Evolutionary conservation across 139 green algal genomes (phyloP), one percentile per base, ranked within the genome.

Genomic region (Deuterostichococcus epilithicus): DNA sequence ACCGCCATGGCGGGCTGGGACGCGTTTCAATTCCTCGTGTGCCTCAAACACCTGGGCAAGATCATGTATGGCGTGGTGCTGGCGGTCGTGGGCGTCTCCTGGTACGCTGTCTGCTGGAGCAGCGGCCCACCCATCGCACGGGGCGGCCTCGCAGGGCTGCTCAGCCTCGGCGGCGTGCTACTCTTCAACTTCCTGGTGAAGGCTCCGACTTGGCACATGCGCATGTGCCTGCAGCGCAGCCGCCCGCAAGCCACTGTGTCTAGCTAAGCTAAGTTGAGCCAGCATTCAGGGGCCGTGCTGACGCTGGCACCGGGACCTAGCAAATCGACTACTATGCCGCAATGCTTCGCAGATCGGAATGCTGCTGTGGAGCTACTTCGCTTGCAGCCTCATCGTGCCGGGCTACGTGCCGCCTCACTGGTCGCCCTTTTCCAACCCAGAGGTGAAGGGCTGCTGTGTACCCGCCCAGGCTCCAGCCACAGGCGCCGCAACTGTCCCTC

Each of bases 281-380:
- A n/a, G n/a, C n/a, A n/a, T n/a, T n/a, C n/a, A n/a, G n/a, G n/a
- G n/a, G n/a, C n/a, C n/a, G n/a, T n/a, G n/a, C n/a, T n/a, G n/a
- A n/a, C n/a, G n/a, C n/a, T n/a, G n/a, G n/a, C n/a, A n/a, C n/a
- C n/a, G n/a, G n/a, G n/a, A n/a, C n/a, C n/a, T n/a, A n/a, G n/a
- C n/a, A n/a, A n/a, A n/a, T n/a, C n/a, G n/a, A n/a, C n/a, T n/a
- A n/a, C n/a, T n/a, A n/a, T n/a, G n/a, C n/a, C n/a, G n/a, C n/a
- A n/a, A n/a, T n/a, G n/a, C 28, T 25, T 18, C 72, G 13, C 75
- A 93, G 86, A 79, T 95, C 1, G 77, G 74, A 0, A 90, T 98
- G 88, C 35, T 96, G n/a, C 71, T 97, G 5, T 99, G 94, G 95
- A 88, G 76, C 59, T 99, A 99, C 84, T 90, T 98, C 71, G 88